Percentiles rank a stretch among this genome's conserved stretches.
phyloP scores from a whole-genome alignment of 176 grass and related monocot species.

The Carex myosuroides region DNA sequence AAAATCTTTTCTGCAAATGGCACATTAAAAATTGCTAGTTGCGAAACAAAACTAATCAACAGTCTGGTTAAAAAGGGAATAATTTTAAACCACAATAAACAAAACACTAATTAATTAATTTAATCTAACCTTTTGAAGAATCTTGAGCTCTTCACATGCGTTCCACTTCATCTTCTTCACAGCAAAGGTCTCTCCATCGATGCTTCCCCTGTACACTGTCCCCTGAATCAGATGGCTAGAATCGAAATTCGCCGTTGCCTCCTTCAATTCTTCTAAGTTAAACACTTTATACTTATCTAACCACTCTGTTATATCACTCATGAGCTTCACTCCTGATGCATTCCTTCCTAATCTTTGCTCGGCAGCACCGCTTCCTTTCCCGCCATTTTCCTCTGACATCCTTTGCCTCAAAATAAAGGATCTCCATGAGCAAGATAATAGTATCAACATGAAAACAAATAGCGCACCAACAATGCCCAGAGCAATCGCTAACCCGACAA shows the following conservation, averaged over 20 bases:
- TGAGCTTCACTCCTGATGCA: slow-evolving; percentile 32
- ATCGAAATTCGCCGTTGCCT: slow-evolving; percentile 52
- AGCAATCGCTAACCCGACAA: slow-evolving; percentile 51
- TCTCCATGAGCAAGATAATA: slow-evolving; percentile 44
- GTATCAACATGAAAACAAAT: slow-evolving; percentile 42
- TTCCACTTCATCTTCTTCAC: slow-evolving; percentile 99
- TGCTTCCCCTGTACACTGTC: slow-evolving; percentile 71
- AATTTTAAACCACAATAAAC: neutral
- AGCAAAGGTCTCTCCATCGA: slow-evolving; percentile 73
- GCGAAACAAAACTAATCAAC: neutral
- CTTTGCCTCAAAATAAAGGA: slow-evolving; percentile 21
- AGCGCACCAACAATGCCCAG: slow-evolving; percentile 48
- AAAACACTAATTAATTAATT: neutral
- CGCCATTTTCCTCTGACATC: slow-evolving; percentile 13
- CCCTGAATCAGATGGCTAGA: slow-evolving; percentile 54
- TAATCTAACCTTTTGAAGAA: slow-evolving; percentile 75
- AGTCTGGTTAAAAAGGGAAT: neutral
- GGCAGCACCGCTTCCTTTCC: slow-evolving; percentile 11
- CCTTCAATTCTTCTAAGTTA: slow-evolving; percentile 58
- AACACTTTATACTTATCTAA: slow-evolving; percentile 96
- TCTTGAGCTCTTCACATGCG: slow-evolving; percentile 94
- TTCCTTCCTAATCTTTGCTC: slow-evolving; percentile 22
- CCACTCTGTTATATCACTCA: slow-evolving; percentile 83
- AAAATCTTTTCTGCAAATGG: neutral
- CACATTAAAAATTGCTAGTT: neutral